Evolutionary conservation across 306 rosid species (phyloP), one percentile per base, ranked within the genome.

Genomic region (Betula pendula): DNA sequence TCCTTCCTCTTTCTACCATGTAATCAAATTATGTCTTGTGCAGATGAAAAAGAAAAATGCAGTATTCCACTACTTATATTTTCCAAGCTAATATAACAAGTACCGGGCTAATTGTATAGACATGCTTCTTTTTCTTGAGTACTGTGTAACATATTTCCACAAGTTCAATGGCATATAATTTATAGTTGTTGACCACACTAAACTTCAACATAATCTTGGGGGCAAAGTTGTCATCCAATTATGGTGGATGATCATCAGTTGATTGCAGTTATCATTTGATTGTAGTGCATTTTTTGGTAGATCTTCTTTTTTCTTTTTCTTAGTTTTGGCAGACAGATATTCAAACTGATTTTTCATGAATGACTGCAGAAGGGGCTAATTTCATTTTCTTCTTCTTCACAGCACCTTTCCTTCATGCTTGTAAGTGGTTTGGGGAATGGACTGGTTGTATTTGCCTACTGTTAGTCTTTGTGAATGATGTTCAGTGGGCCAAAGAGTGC

Each of bases 391-490:
- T 72, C 45, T 0, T 77, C 65, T 70, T 70, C 77, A 78, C 83
- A 84, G 88, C 48, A 56, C 29, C 56, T 75, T 84, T 70, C 69
- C 71, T 19, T 82, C 77, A 71, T 53, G 43, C 68, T 77, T 83
- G 45, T 55, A n/a, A 71, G 83, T 77, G 58, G 80, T 75, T 76
- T 73, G 84, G 88, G 91, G 92, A 78, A 91, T 92, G 97, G 96
- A 75, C 87, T 77, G 88, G 88, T 81, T 83, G 77, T 82, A 82
- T 81, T 75, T 87, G 75, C 89, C 85, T 27, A 79, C 86, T 80
- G 83, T 72, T 74, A 76, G 83, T 71, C 84, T 85, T 75, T 68
- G 83, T 89, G 84, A 95, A 92, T 87, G 93, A 95, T 95, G 99
- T 90, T 85, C 83, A 68, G 85, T 81, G 79, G 91, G 84, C 77